Evolutionary conservation across 768 basidiomycete species (phyloP).

Genomic region (Pulveroboletus sp.): DNA sequence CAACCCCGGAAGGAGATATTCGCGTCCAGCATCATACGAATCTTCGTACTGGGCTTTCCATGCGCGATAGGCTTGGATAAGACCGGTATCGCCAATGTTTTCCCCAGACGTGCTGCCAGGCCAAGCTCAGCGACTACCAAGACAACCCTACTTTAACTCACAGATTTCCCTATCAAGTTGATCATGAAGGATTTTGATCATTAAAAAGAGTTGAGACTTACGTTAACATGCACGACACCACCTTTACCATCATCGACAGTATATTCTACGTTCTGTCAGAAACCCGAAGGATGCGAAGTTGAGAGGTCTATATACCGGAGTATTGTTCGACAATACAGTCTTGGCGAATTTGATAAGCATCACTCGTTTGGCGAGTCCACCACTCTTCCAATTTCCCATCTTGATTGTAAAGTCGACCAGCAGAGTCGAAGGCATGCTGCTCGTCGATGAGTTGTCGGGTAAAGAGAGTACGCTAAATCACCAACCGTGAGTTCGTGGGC

Average conservation of each 20-base stretch:
- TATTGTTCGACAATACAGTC: constrained; percentile 91
- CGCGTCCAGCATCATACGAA: constrained; percentile 53
- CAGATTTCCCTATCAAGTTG: constrained; percentile 60
- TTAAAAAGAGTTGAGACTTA: constrained; percentile 30
- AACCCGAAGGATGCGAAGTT: neutral
- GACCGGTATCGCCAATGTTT: constrained; percentile 82
- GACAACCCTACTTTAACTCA: constrained; percentile 31
- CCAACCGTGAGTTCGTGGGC: constrained; percentile 87
- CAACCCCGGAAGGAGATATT: constrained; percentile 80
- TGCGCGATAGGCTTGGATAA: constrained; percentile 85
- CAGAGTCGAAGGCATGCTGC: constrained; percentile 87
- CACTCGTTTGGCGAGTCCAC: constrained; percentile 88
- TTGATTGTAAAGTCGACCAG: constrained; percentile 87
- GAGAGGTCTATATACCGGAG: constrained; percentile 57
- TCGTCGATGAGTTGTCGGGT: neutral
- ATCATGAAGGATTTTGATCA: neutral
- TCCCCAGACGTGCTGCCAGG: constrained; percentile 76
- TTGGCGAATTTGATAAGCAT: constrained; percentile 76
- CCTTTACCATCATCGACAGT: constrained; percentile 84
- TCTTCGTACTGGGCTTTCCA: constrained; percentile 76
- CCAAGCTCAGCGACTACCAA: constrained; percentile 7
- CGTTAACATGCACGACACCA: constrained; percentile 79
- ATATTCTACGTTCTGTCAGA: constrained; percentile 47
- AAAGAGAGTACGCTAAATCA: neutral
- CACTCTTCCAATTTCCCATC: constrained; percentile 83